These are phyloP conservation scores for Stenocarpella maydis DNA, from an alignment of 2,329 filamentous ascomycete species.

Conservation along the genomic window DNA sequence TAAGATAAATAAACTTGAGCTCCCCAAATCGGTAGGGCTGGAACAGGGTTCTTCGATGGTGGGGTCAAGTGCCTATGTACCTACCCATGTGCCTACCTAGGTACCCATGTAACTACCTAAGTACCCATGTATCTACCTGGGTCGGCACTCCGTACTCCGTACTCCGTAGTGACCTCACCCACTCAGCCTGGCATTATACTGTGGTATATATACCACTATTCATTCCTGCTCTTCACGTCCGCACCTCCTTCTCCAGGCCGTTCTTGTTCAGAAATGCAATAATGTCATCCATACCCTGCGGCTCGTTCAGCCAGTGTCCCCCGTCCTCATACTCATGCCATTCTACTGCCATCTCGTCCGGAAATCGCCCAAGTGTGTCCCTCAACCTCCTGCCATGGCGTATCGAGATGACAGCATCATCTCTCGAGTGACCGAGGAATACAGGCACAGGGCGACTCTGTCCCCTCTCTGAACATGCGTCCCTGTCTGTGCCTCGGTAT, in stretches of 20 bases:
- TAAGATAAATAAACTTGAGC: slow-evolving; percentile 4
- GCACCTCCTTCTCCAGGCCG: neutral
- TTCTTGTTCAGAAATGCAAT: neutral
- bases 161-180: too few relatives aligned
- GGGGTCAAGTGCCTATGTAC: neutral
- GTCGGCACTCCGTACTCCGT: too few relatives aligned
- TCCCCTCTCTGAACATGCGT: neutral
- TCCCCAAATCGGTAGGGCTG: neutral
- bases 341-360: slow-evolving; percentile 34
- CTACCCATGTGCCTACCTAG: too few relatives aligned
- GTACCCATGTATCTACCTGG: too few relatives aligned
- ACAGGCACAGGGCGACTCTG: slow-evolving; percentile 35
- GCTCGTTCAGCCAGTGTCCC: slow-evolving; percentile 43
- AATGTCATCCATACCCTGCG: slow-evolving; percentile 40
- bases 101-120: too few relatives aligned
- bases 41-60: neutral
- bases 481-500: neutral
- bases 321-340: slow-evolving; percentile 43
- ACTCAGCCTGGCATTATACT: too few relatives aligned
- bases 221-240: too few relatives aligned
- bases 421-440: slow-evolving; percentile 41
- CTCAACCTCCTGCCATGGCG: slow-evolving; percentile 40
- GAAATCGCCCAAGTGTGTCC: slow-evolving; percentile 35
- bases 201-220: too few relatives aligned
- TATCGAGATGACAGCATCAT: slow-evolving; percentile 43